Evolutionary conservation across 306 rosid species (phyloP), one percentile per base, ranked within the genome.

Genomic region (Begonia masoniana): DNA sequence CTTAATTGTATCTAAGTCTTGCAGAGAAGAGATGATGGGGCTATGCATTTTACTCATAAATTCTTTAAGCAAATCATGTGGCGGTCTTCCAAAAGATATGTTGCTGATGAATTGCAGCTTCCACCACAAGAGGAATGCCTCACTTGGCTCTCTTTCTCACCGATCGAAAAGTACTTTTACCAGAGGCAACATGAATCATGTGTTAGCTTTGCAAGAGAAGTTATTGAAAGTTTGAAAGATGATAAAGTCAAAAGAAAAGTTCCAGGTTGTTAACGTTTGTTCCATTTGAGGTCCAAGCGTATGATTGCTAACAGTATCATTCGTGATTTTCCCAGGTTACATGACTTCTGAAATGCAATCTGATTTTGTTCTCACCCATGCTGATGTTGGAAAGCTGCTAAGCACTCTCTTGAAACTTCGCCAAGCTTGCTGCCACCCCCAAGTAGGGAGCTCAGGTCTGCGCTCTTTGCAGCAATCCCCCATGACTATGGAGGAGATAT

Each of bases 341-440:
- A 59, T 56, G 59, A 68, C 77, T 65, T 74, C 61, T 54, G 81
- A 60, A 62, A 70, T 67, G 56, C 67, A 69, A 48, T 73, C 82
- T 21, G 86, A 83, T 74, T 57, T 71, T 63, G 74, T 75, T 43
- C 71, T 91, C 73, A 85, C 92, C 50, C 88, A 91, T 43, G 66
- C 72, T 2, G 97, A 91, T 80, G 96, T 94, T 26, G 88, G 94
- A 70, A 85, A 91, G 74, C 79, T 91, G 64, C 74, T 86, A 57
- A 81, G 74, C 74, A 81, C 94, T 56, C 92, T 91, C 62, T 65
- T 91, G 72, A 91, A 91, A 72, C 96, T 91, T 67, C 96, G 94
- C 42, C 97, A 85, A 73, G 97, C 97, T 55, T 83, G 97, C 71
- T 91, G 97, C 71, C 97, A 91, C 58, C 97, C 97, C 62, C 97